Base-by-base conservation (phyloP, 129 eudicot species). In the Apium graveolens region DNA sequence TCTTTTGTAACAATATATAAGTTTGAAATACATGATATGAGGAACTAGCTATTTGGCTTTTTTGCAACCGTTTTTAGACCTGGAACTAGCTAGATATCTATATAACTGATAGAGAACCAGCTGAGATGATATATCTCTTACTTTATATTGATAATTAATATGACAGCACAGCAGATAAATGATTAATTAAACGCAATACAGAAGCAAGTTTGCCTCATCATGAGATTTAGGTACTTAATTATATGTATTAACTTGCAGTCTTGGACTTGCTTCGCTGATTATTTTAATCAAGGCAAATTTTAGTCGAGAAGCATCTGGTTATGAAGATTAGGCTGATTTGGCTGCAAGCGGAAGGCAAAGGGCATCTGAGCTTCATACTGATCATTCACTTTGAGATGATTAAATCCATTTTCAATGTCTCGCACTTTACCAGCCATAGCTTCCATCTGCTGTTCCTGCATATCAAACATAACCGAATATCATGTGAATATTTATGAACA, bases 271-370 rank as follows among this genome's bases (percentile, higher is more conserved):
- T 60, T n/a, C 3, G 11, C 26, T 10, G 3, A 24, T 60, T 60
- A 60, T 53, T 3, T 21, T 20, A 53, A 44, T 44, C 10, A 53
- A 53, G 16, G 46, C 48, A 8, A 37, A 8, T 26, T 0, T 44
- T 72, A 72, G 20, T 72, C 53, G 24, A 42, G 14, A n/a, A 72
- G 45, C 76, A 48, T 80, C 49, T 31, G 72, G 39, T 85, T 88
- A 35, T 82, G 91, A 9, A 88, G 80, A 71, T 88, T 88, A 20
- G 91, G 91, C 83, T 88, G 91, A 82, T 75, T 88, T 24, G 91
- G 91, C 83, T 88, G 91, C 60, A 88, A 81, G 3, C 87, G 89
- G 43, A 88, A 83, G 75, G 85, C 78, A 11, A 88, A 88, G 1
- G 91, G 91, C 88, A 85, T 83, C 76, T 85, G 85, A 37, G 78